Percentiles rank a stretch among this genome's conserved stretches.
Conservation (phyloP, 495 filamentous ascomycete species). For the Talaromyces liani region DNA sequence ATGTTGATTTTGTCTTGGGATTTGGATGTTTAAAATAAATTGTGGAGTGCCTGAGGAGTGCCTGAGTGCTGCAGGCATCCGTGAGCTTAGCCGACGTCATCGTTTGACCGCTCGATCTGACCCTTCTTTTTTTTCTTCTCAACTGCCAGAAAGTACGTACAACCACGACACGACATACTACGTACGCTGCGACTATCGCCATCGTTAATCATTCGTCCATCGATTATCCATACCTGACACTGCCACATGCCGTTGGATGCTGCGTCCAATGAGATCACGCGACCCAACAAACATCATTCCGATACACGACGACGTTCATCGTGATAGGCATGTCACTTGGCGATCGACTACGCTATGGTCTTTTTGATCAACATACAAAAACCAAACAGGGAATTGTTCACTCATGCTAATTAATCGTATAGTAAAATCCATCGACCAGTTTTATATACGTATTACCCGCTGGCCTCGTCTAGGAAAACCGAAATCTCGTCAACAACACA, state of each 20-base stretch:
- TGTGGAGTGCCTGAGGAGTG: not conserved
- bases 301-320: not conserved
- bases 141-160: not conserved
- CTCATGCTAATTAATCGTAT: not conserved
- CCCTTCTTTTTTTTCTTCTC: not conserved
- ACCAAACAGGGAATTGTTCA: not conserved
- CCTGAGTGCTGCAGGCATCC: not conserved
- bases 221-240: not conserved
- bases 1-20: not conserved
- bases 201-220: not conserved
- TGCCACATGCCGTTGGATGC: not conserved
- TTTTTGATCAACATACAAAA: not conserved
- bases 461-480: not conserved
- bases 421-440: not conserved
- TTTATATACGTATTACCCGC: not conserved
- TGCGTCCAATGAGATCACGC: not conserved
- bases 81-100: constrained; percentile 2
- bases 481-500: not conserved
- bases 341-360: not conserved
- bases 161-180: not conserved
- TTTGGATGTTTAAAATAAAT: not conserved
- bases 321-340: not conserved
- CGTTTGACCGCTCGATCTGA: not conserved
- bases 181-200: not conserved
- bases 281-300: not conserved